Evolutionary conservation across 2,329 filamentous ascomycete species (phyloP).

Genomic region (Ascochyta rabiei): DNA sequence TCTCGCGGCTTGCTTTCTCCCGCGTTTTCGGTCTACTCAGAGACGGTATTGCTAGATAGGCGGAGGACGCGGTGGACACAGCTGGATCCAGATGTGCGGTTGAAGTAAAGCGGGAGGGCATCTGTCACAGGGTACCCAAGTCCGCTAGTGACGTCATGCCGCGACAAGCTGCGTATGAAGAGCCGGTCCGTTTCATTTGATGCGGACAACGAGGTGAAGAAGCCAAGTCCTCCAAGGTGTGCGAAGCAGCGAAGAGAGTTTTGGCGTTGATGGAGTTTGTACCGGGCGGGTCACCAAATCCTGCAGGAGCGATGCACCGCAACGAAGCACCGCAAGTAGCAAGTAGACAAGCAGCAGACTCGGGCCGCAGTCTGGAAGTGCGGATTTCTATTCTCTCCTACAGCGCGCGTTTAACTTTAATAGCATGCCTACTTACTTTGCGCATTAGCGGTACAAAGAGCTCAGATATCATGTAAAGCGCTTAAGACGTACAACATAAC

Average conservation of each 20-base stretch:
- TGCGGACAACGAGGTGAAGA: constrained; percentile 12
- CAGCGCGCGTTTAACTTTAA: neutral
- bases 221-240: neutral
- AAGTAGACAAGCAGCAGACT: neutral
- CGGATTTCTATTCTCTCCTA: neutral
- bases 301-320: neutral
- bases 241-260: neutral
- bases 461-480: too few relatives aligned
- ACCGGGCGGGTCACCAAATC: neutral
- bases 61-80: neutral
- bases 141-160: constrained; percentile 10
- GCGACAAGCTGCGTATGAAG: neutral
- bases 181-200: constrained; percentile 4
- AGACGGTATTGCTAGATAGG: neutral
- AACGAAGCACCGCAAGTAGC: too few relatives aligned
- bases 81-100: neutral
- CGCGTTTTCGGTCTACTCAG: neutral
- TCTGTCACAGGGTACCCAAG: neutral
- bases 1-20: neutral
- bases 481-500: too few relatives aligned
- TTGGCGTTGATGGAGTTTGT: neutral
- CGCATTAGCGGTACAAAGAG: neutral
- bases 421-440: neutral
- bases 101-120: neutral
- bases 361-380: neutral